phyloP scores from a whole-genome alignment of 768 basidiomycete genomes.

The Mycena chlorophos region DNA sequence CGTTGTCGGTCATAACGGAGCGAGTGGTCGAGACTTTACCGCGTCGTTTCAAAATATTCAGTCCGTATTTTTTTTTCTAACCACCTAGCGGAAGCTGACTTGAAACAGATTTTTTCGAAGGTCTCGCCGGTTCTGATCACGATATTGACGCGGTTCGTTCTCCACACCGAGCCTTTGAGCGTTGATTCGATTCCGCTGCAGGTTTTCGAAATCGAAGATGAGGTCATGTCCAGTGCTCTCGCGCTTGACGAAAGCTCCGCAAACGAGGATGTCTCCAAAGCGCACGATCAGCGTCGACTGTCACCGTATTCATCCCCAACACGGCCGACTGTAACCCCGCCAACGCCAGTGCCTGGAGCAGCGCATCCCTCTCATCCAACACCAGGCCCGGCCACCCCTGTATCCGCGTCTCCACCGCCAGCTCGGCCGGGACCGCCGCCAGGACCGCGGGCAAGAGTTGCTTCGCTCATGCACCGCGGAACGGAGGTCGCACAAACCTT shows the following conservation, averaged over 20 bases:
- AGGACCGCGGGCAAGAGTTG: constrained; percentile 30
- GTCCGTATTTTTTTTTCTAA: constrained; percentile 44
- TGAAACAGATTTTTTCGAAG: constrained; percentile 71
- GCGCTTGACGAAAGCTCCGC: constrained; percentile 25
- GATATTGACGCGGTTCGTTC: constrained; percentile 72
- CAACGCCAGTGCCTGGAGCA: background rate
- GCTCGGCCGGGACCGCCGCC: constrained; percentile 2
- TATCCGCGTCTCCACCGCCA: constrained; percentile 31
- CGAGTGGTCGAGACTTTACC: constrained; percentile 74
- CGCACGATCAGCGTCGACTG: constrained; percentile 28
- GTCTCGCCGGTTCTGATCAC: constrained; percentile 65
- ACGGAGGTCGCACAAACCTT: constrained; percentile 39
- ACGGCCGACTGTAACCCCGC: constrained; percentile 13
- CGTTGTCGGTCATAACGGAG: constrained; percentile 65
- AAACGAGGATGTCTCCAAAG: constrained; percentile 24
- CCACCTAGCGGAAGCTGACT: background rate
- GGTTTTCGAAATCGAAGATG: constrained; percentile 81
- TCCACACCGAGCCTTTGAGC: background rate
- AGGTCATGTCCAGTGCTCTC: constrained; percentile 58
- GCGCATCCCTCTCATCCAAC: constrained; percentile 23
- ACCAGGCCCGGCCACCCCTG: constrained; percentile 40
- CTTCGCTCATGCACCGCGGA: constrained; percentile 44
- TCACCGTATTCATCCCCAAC: constrained; percentile 33
- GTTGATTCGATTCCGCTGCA: constrained; percentile 25
- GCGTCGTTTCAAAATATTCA: constrained; percentile 67